phyloP scores from a whole-genome alignment of 164 flowering plant genomes.

The Buxus sempervirens region DNA sequence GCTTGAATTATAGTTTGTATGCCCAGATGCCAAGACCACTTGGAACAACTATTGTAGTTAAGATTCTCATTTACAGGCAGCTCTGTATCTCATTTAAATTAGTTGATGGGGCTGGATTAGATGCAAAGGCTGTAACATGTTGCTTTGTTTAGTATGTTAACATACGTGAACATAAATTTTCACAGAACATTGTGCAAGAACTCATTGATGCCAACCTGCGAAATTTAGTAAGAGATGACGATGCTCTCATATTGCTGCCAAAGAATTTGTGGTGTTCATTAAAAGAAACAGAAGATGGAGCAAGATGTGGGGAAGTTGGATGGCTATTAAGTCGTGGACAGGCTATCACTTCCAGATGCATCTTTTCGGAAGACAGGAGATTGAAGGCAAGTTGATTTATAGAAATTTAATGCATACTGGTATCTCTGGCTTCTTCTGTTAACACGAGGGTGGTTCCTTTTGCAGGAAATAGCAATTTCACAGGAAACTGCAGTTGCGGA shows the following conservation, averaged over 20 bases:
- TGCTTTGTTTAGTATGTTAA: neutral
- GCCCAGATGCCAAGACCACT: no score
- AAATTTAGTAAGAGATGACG: slow-evolving; percentile 43
- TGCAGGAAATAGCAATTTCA: slow-evolving; percentile 53
- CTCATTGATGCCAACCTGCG: slow-evolving; percentile 31
- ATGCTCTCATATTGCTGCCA: slow-evolving; percentile 56
- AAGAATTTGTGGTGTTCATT: slow-evolving; percentile 82
- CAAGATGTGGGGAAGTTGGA: slow-evolving; percentile 58
- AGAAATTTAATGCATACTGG: neutral
- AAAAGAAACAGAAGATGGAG: slow-evolving; percentile 40
- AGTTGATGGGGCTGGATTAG: neutral
- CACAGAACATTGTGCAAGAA: slow-evolving; percentile 44
- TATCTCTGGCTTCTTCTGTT: slow-evolving; percentile 1
- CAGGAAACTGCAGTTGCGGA: slow-evolving; percentile 33
- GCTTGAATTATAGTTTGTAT: no score
- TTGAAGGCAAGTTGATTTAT: slow-evolving; percentile 54
- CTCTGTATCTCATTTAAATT: neutral
- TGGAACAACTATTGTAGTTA: no score
- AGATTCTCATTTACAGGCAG: neutral
- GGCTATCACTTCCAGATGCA: slow-evolving; percentile 70
- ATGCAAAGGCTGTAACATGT: neutral
- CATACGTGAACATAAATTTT: slow-evolving; percentile 2
- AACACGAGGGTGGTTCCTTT: neutral
- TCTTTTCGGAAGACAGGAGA: slow-evolving; percentile 43
- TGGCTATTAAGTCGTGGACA: slow-evolving; percentile 61